Percentiles rank a stretch among this genome's conserved stretches.
These are phyloP conservation scores for Rhodofomes roseus DNA, from an alignment of 1,284 basidiomycete genomes.

Conservation along the genomic window DNA sequence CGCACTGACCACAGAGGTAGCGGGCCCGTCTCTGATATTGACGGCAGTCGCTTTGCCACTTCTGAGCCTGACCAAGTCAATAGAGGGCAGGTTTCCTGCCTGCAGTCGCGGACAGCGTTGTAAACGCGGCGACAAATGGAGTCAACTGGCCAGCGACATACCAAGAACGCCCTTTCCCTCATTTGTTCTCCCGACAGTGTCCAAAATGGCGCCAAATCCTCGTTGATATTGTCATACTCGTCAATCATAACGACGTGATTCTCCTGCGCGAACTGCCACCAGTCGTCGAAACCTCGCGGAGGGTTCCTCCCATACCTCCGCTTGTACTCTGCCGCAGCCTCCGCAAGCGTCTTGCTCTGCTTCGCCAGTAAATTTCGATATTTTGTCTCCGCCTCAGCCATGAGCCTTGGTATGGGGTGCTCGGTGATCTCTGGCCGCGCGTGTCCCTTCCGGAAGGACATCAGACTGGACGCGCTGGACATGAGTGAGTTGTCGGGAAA, in stretches of 20 bases:
- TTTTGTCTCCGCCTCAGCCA: constrained; percentile 70
- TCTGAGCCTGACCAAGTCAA: constrained; percentile 80
- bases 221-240: constrained; percentile 83
- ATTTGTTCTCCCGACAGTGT: constrained; percentile 69
- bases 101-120: constrained; percentile 21
- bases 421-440: constrained; percentile 27
- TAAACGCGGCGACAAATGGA: not conserved
- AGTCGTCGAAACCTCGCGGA: constrained; percentile 85
- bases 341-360: constrained; percentile 74
- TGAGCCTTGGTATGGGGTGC: constrained; percentile 82
- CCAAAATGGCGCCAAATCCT: constrained; percentile 83
- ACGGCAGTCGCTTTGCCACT: constrained; percentile 62
- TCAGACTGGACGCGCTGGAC: constrained; percentile 15
- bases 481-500: constrained; percentile 24
- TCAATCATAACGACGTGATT: constrained; percentile 81
- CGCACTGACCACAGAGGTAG: constrained; percentile 68
- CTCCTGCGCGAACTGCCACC: constrained; percentile 80
- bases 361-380: constrained; percentile 63
- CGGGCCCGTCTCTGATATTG: constrained; percentile 56
- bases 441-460: constrained; percentile 20
- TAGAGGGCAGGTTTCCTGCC: constrained; percentile 77
- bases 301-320: constrained; percentile 75
- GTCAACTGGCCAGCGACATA: constrained; percentile 27
- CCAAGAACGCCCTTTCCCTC: constrained; percentile 67
- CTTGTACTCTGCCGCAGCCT: constrained; percentile 78